Base-by-base conservation (phyloP, 163 green algal genomes). In the Chlorella variabilis region DNA sequence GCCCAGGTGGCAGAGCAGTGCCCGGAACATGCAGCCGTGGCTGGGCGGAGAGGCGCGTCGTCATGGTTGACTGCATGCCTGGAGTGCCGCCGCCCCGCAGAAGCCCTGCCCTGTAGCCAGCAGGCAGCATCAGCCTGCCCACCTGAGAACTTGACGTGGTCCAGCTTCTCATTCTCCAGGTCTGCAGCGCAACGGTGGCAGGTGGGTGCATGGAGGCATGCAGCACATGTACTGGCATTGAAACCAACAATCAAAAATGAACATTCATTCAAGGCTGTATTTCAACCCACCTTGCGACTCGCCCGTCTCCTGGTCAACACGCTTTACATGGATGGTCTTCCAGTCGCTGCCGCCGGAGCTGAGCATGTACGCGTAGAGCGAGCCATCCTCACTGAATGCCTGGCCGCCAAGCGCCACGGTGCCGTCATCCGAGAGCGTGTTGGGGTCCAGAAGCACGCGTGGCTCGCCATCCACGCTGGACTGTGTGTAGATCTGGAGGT, bases 391-490 rank as follows among this genome's bases (percentile, higher is more conserved):
- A 77, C 81, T 95, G 89, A 98, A 98, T 13, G 58, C 78, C 79
- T 78, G 89, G 71, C 56, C 71, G 18, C 56, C 78, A 11, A 98
- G 87, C 33, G 93, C 89, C 17, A 95, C 88, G 9, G 87, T 90
- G 65, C 84, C 84, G 63, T 90, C 80, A n/a, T 51, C 29, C 20
- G 67, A 91, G 15, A 98, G 89, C 15, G 86, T 90, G 93, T 99
- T 99, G 77, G 96, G 96, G 90, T 99, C 95, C 20, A 98, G 82
- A n/a, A 99, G 86, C 31, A 97, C 80, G 9, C 63, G 83, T 0
- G 88, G 56, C 49, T 92, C 84, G 27, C 31, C 91, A 0, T 94
- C 81, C 38, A 94, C 78, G 5, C 62, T 75, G 7, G 51, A 74
- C 84, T 95, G 88, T 33, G 71, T 91, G 84, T 93, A 96, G 15